Base-by-base conservation (phyloP, 1,139 yeast genomes). In the Suhomyces guaymorum region DNA sequence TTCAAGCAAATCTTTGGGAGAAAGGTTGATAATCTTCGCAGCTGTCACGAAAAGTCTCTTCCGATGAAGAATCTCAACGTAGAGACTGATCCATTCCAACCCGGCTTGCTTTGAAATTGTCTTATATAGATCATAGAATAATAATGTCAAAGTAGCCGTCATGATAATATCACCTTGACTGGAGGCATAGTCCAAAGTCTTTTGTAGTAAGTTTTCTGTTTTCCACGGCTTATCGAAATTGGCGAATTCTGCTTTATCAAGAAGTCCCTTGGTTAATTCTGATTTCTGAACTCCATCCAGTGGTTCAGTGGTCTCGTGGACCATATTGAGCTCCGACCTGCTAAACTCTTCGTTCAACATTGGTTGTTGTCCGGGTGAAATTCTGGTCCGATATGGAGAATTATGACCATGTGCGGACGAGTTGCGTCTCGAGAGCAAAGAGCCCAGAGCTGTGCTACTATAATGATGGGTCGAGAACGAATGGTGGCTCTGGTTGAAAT, bases 141-240 rank as follows among this genome's bases (percentile, higher is more conserved):
- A 52, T 20, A 82, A 52, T 0, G 82, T 65, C 19, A 85, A 51
- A 0, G 87, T 73, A 2, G 86, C 74, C 42, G 83, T 73, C 64
- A 80, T 66, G 16, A 81, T 66, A 16, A 81, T 57, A 48, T 83
- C 88, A 0, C 95, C 95, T 47, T 80, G 85, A 11, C 59, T 57
- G 6, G 75, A 52, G 22, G 84, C 73, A 55, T 77, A 81, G 15
- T 71, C 70, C 11, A 78, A 58, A 0, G 81, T 74, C 36, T 75
- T 64, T 31, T 59, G 52, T 13, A 70, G 46, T 12, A 70, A 48
- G 26, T 48, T 55, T 15, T 52, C 46, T 3, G 63, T 52, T 17
- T 48, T 49, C 76, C 75, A 70, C 2, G 68, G 63, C 21, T 49
- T 48, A 3, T 22, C 28, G 10, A 11, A 17, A 36, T 24, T 19